A percentile compares a stretch with the other conserved stretches of the same genome.
phyloP scores from a whole-genome alignment of 768 basidiomycete genomes.

The Rhizopogon sp. region DNA sequence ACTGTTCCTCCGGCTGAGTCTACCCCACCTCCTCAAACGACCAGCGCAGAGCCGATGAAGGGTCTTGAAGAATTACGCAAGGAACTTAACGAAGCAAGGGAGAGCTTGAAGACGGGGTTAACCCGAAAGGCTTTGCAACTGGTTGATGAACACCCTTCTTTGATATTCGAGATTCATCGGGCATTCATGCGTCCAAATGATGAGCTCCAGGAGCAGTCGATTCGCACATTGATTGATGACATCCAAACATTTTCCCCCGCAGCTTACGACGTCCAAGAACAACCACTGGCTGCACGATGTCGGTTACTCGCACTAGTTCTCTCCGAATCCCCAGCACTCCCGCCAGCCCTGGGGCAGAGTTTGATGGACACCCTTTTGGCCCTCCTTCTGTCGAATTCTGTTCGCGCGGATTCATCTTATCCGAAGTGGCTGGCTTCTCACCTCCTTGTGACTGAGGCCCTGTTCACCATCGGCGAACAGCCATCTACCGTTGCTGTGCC shows the following conservation, averaged over 20 bases:
- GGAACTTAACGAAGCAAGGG: slow-evolving; percentile 61
- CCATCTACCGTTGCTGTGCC: slow-evolving; percentile 62
- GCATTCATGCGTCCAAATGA: slow-evolving; percentile 69
- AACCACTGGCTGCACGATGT: slow-evolving; percentile 74
- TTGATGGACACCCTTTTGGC: slow-evolving; percentile 69
- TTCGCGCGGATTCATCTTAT: slow-evolving; percentile 47
- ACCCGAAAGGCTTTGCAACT: slow-evolving; percentile 68
- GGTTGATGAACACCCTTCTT: slow-evolving; percentile 80
- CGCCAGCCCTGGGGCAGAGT: slow-evolving; percentile 48
- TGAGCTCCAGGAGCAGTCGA: slow-evolving; percentile 56
- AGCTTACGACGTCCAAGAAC: slow-evolving; percentile 67
- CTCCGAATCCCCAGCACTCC: slow-evolving; percentile 63
- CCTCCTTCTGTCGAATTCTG: slow-evolving; percentile 54
- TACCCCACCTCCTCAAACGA: slow-evolving; percentile 6
- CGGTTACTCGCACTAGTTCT: slow-evolving; percentile 82
- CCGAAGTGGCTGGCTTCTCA: slow-evolving; percentile 89
- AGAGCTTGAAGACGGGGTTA: slow-evolving; percentile 59
- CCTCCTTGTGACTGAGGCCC: slow-evolving; percentile 79
- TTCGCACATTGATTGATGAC: slow-evolving; percentile 73
- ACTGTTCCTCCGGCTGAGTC: slow-evolving; percentile 13
- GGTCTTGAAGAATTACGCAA: slow-evolving; percentile 58
- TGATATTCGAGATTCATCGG: slow-evolving; percentile 84
- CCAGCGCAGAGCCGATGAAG: slow-evolving; percentile 28
- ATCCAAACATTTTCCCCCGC: slow-evolving; percentile 62
- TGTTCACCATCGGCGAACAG: slow-evolving; percentile 73